Base-by-base conservation (phyloP, 2,329 filamentous ascomycete genomes). In the Didymella arachidicola region DNA sequence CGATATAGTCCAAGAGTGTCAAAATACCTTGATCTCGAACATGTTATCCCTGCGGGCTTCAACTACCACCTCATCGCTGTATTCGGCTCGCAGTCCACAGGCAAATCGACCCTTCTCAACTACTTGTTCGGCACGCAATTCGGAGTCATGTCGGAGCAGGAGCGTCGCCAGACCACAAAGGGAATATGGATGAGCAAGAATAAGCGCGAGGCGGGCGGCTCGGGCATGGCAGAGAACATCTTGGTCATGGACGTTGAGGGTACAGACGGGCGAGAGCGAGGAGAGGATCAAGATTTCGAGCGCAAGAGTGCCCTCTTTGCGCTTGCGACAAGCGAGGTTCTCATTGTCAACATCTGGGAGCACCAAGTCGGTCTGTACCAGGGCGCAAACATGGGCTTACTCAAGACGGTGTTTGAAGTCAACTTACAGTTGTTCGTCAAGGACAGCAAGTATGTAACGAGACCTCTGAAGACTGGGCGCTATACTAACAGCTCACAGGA, bases 151-250 rank as follows among this genome's bases (percentile, higher is more conserved):
- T 92, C 92, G 70, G 95, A 99, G 83, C 85, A 88, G 62, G 93
- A 97, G 78, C 87, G 95, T 65, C 89, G 93, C 62, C 95, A 99
- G 83, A 99, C 95, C 0, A 99, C 95, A 43, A 99, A 98, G 83
- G 95, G 95, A 74, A 99, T 99, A 76, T 99, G 95, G 95, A 90
- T 99, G 89, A 96, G 93, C 65, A 96, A 97, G 82, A 98, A 98
- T 80, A 97, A 96, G 82, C 81, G 82, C 27, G 77, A 79, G 51
- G 77, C 79, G 42, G 76, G 73, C 8, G 77, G 81, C 57, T 71
- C 70, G 65, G 82, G 82, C 64, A 97, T 98, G 93, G 93, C 94
- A 53, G 92, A 97, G 72, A 99, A 99, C 78, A 97, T 99, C 71
- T 83, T 99, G 63, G 95, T 99, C 69, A 99, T 99, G 95, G 95